These are phyloP conservation scores for Blepharisma japonicum DNA, from an alignment of 73 alveolate genomes.

Conservation along the genomic window DNA sequence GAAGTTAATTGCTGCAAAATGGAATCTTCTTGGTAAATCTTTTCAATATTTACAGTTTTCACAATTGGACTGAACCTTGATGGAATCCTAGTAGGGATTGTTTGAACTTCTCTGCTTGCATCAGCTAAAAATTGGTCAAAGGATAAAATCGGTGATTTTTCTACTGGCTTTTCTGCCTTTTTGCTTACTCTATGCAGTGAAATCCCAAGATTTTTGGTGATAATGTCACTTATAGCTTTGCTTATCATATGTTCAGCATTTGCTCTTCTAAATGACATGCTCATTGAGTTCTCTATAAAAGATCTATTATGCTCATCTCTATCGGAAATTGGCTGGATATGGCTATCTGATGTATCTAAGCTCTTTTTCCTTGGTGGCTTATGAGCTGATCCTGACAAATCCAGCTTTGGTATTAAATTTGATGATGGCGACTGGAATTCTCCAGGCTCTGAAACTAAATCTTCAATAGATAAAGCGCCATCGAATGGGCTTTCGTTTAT, in stretches of 20 bases:
- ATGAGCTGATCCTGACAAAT: no score
- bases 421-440: no score
- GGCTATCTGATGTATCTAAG: no score
- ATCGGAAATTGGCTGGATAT: no score
- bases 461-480: no score
- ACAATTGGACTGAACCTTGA: not conserved
- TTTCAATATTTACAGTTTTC: conserved; percentile 3
- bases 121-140: not conserved
- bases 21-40: not conserved
- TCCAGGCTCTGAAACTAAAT: no score
- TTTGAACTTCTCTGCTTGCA: conserved; percentile 9
- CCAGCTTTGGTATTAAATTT: no score
- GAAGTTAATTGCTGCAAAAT: not conserved
- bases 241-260: conserved; percentile 6
- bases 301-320: not conserved
- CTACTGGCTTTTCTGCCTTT: not conserved
- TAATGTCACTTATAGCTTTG: conserved; percentile 17
- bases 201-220: not conserved
- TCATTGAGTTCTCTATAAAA: conserved; percentile 8
- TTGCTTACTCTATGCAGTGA: not conserved
- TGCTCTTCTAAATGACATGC: conserved; percentile 25
- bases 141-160: not conserved
- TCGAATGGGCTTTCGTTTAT: no score
- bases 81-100: no score
- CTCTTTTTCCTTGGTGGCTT: no score